Conservation (phyloP, 2,329 filamentous ascomycete genomes). For the Uncinocarpus reesii region DNA sequence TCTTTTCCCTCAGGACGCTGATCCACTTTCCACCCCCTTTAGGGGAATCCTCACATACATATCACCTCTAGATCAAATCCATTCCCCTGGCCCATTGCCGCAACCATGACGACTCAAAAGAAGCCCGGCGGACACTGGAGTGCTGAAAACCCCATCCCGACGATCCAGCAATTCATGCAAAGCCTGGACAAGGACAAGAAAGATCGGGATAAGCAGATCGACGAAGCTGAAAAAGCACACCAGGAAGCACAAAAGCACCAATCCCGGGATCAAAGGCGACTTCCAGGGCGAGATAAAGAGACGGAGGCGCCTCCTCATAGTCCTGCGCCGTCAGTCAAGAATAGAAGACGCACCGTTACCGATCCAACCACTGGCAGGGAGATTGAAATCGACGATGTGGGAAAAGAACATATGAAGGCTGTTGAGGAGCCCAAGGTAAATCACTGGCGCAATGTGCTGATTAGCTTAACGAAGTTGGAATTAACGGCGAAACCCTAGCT, state of each 20-base stretch:
- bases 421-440: slow-evolving; percentile 61
- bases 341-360: slow-evolving; percentile 54
- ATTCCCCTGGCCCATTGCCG: background rate
- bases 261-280: no score
- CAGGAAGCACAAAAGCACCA: slow-evolving; percentile 25
- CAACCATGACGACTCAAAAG: slow-evolving; percentile 38
- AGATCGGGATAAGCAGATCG: slow-evolving; percentile 60
- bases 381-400: slow-evolving; percentile 74
- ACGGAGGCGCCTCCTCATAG: slow-evolving; percentile 39
- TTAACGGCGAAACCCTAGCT: slow-evolving; percentile 40
- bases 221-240: slow-evolving; percentile 43
- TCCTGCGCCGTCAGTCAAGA: slow-evolving; percentile 35
- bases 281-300: slow-evolving; percentile 21
- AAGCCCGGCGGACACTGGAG: slow-evolving; percentile 63
- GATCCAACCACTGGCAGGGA: slow-evolving; percentile 82
- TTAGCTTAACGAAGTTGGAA: background rate
- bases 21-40: no score
- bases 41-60: no score
- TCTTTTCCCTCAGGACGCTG: no score
- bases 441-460: background rate
- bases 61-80: no score
- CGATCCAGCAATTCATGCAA: slow-evolving; percentile 72
- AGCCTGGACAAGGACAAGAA: slow-evolving; percentile 70
- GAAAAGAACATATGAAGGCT: slow-evolving; percentile 57
- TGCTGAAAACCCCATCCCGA: slow-evolving; percentile 72